Evolutionary conservation across 2,329 filamentous ascomycete genomes (phyloP).

Genomic region (Cylindrodendrum hubeiense): DNA sequence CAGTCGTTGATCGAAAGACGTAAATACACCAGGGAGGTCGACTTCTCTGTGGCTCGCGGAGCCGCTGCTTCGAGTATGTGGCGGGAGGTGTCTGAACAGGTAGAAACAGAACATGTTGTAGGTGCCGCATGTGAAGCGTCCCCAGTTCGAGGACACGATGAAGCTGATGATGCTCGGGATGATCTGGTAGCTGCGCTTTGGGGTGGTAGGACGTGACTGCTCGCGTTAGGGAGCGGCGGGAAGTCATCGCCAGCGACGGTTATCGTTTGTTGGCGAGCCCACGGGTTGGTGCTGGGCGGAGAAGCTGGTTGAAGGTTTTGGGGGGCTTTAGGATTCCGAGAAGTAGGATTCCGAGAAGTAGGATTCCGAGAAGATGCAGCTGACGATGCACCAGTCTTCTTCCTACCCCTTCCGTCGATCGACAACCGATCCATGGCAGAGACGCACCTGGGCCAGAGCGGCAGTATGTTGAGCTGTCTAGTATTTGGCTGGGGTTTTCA

Average conservation of each 20-base stretch:
- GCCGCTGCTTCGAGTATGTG: conserved; percentile 44
- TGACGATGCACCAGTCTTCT: conserved; percentile 25
- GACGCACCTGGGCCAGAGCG: conserved; percentile 1
- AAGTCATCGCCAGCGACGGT: conserved; percentile 30
- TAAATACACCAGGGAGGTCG: neutral
- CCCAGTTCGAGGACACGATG: conserved; percentile 19
- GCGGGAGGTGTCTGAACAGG: conserved; percentile 38
- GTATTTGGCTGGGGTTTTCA: neutral
- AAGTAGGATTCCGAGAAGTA: too few relatives aligned
- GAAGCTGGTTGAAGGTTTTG: conserved; percentile 47
- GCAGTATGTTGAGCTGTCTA: neutral
- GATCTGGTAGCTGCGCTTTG: conserved; percentile 21
- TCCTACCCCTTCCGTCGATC: conserved; percentile 44
- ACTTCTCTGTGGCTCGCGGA: conserved; percentile 45
- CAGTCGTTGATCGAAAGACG: conserved; percentile 19
- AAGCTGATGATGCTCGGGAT: conserved; percentile 31
- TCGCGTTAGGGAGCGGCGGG: conserved; percentile 37
- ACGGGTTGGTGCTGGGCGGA: conserved; percentile 50
- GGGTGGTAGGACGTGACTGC: conserved; percentile 7
- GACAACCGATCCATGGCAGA: conserved; percentile 40
- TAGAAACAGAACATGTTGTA: conserved; percentile 31
- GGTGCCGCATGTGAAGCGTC: conserved; percentile 16
- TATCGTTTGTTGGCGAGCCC: conserved; percentile 31
- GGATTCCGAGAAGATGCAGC: conserved; percentile 22
- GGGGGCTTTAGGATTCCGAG: conserved; percentile 27